Conservation (phyloP, 768 basidiomycete species). For the Auricularia heimuer region DNA sequence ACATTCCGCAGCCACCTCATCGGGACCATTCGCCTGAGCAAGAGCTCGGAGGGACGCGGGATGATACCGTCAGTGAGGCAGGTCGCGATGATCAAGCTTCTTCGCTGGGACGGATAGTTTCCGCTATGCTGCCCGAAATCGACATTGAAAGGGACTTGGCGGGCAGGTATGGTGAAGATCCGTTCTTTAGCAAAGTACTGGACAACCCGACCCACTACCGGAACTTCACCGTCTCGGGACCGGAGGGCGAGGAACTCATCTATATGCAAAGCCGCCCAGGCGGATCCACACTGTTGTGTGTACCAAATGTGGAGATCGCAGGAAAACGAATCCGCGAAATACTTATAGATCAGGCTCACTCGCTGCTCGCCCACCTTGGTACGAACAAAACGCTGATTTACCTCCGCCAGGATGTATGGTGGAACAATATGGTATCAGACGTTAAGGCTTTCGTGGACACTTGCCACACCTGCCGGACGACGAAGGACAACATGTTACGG, state of each 20-base stretch:
- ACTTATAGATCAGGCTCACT: slow-evolving; percentile 18
- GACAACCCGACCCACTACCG: not conserved
- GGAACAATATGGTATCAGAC: slow-evolving; percentile 26
- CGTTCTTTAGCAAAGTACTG: slow-evolving; percentile 4
- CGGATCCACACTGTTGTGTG: slow-evolving; percentile 1
- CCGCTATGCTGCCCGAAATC: not conserved
- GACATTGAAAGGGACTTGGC: not conserved
- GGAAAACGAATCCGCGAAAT: slow-evolving; percentile 5
- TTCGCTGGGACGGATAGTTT: not conserved
- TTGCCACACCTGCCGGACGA: slow-evolving; percentile 14
- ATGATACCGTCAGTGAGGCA: too few species aligned
- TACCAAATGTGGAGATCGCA: slow-evolving; percentile 4
- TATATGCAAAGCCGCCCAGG: not conserved
- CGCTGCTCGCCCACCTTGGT: slow-evolving; percentile 30
- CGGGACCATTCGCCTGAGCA: too few species aligned
- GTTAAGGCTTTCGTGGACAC: slow-evolving; percentile 17
- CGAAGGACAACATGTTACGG: slow-evolving; percentile 9
- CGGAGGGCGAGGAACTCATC: not conserved
- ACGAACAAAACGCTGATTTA: slow-evolving; percentile 13
- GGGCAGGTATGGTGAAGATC: not conserved
- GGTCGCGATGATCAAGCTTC: too few species aligned
- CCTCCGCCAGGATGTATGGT: slow-evolving; percentile 23
- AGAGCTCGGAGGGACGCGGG: too few species aligned
- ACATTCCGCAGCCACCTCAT: too few species aligned
- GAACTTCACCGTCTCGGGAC: slow-evolving; percentile 3